These are phyloP conservation scores for Verticillium longisporum DNA, from an alignment of 2,329 filamentous ascomycete species.

Conservation along the genomic window DNA sequence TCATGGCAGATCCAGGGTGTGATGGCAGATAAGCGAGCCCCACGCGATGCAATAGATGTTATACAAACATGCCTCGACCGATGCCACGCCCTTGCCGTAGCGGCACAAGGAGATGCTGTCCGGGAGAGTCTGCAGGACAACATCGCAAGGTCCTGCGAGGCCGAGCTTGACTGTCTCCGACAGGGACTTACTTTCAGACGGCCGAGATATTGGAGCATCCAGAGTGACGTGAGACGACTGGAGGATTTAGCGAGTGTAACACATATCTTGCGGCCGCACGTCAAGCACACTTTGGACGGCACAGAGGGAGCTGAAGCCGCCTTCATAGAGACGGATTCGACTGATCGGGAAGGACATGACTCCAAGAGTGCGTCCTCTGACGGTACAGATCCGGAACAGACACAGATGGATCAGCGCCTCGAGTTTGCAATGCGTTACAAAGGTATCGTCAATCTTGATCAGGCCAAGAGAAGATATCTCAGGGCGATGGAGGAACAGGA, in stretches of 20 bases:
- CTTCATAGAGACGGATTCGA: background rate
- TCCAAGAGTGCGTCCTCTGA: background rate
- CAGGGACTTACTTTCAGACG: background rate
- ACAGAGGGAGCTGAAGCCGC: background rate
- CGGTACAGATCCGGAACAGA: background rate
- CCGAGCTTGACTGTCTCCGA: conserved; percentile 1
- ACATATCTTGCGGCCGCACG: background rate
- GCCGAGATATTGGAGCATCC: background rate
- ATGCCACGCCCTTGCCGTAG: background rate
- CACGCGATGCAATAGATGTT: background rate
- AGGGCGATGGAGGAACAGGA: conserved; percentile 4
- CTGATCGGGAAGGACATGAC: background rate
- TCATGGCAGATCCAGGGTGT: background rate
- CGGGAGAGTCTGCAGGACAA: conserved; percentile 15
- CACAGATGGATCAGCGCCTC: conserved; percentile 1
- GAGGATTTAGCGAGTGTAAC: background rate
- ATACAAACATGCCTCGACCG: background rate
- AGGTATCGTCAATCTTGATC: conserved; percentile 4
- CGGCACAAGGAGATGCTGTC: conserved; percentile 6
- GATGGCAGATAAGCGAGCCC: background rate
- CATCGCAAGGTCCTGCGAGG: conserved; percentile 21
- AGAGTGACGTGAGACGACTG: background rate
- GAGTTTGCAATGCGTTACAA: conserved; percentile 1
- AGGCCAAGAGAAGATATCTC: conserved; percentile 1
- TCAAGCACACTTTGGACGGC: background rate